A percentile compares a stretch with the other conserved stretches of the same genome.
Evolutionary conservation across 179 eudicot species (phyloP).

Genomic region (Beta corolliflora): DNA sequence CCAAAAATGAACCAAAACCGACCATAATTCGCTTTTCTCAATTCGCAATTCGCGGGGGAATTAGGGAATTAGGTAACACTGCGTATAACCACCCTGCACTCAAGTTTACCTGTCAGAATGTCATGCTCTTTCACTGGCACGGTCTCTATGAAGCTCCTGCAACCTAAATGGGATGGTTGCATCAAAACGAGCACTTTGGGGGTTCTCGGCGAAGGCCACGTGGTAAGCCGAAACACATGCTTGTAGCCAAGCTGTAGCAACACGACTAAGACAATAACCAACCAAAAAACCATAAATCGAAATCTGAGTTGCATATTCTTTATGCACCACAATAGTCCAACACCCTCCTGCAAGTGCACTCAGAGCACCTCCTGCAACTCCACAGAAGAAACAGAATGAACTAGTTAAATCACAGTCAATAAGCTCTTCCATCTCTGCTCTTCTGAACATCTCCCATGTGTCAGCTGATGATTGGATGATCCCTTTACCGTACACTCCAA

Average conservation of each 20-base stretch:
- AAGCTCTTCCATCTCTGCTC: slow-evolving; percentile 44
- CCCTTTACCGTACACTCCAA: slow-evolving; percentile 61
- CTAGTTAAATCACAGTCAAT: slow-evolving; percentile 62
- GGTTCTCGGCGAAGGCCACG: slow-evolving; percentile 54
- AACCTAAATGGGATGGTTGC: slow-evolving; percentile 45
- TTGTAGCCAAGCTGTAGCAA: slow-evolving; percentile 50
- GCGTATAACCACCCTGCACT: neutral
- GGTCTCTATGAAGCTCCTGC: slow-evolving; percentile 39
- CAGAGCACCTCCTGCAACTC: slow-evolving; percentile 50
- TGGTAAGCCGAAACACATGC: slow-evolving; percentile 49
- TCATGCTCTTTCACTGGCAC: neutral
- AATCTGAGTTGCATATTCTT: slow-evolving; percentile 44
- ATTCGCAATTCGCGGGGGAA: no score
- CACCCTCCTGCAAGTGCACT: slow-evolving; percentile 50
- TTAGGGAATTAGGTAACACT: no score
- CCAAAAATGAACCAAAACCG: no score
- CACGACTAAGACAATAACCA: slow-evolving; percentile 54
- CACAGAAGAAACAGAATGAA: slow-evolving; percentile 65
- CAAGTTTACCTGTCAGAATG: neutral
- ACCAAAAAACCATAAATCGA: slow-evolving; percentile 50
- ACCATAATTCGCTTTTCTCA: no score
- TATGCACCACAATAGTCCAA: slow-evolving; percentile 57
- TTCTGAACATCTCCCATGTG: slow-evolving; percentile 62
- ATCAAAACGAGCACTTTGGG: slow-evolving; percentile 39
- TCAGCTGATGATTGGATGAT: slow-evolving; percentile 56